Base-by-base conservation (phyloP, 2,329 filamentous ascomycete species). In the Chaetomiaceae sp. region DNA sequence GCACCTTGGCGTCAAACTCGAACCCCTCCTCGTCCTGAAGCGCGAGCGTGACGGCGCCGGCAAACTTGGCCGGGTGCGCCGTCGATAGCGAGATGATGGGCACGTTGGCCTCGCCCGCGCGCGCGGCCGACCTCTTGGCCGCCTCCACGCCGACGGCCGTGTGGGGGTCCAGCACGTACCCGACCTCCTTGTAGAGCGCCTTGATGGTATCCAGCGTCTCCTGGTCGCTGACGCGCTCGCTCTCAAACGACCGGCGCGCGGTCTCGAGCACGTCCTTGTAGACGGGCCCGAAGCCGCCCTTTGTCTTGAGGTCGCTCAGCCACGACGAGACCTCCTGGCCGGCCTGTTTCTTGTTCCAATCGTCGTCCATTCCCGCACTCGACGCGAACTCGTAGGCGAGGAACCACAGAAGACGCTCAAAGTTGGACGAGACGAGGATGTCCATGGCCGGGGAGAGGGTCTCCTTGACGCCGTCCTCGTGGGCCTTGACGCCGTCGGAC, bases 381-480 rank as follows among this genome's bases (percentile, higher is more conserved):
- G 73, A 66, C 16, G 82, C 83, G 56, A 84, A 86, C 61, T 87
- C 80, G 72, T 89, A 89, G 1, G 90, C 86, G 25, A 97, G 76
- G 76, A 89, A 96, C 92, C 92, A 97, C 10, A 99, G 78, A 5
- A 99, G 78, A 29, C 94, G 84, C 77, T 99, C 94, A 67, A 99
- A 97, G 75, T 99, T 99, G 69, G 87, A 94, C 21, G 87, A 92
- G 11, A 97, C 91, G 3, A 97, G 78, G 60, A 97, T 97, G 69
- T 99, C 94, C 94, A 99, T 97, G 41, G 94, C 94, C 0, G 94
- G 94, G 62, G 87, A 90, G 47, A 95, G 80, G 0, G 94, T 99
- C 73, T 95, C 91, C 73, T 90, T 91, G 57, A 92, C 90, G 33
- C 88, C 89, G 40, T 83, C 81, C 61, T 82, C 76, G 29, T 90